Base-by-base conservation (phyloP, 805 yeast genomes). In the Saccharomycopsis fermentans region DNA sequence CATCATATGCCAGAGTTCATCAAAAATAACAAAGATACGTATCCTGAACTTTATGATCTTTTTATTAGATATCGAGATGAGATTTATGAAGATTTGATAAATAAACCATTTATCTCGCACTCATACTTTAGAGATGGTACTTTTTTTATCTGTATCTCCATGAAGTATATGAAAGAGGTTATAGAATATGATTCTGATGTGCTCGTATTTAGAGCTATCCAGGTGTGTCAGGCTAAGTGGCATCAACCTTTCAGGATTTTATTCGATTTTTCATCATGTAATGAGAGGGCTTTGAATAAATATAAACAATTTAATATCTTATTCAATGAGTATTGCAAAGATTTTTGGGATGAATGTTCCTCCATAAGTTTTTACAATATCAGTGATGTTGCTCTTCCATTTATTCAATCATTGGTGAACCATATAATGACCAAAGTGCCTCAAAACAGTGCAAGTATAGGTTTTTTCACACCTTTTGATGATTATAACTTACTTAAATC, bases 211-310 rank as follows among this genome's bases (percentile, higher is more conserved):
- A 77, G 84, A 60, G 64, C 84, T 6, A 76, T 87, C 57, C 91
- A 87, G 64, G 77, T 81, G 4, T 78, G 84, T n/a, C 78, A 85
- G 57, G 86, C 84, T 65, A 77, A 87, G 29, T 87, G 95, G 94
- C 81, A 83, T 21, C 77, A 80, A 35, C 81, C 81, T 60, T 87
- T 78, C 67, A 79, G 80, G 59, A 59, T 83, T 52, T 77, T 89
- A 6, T 64, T 81, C 59, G 96, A 90, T 68, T 82, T 87, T 63
- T 86, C 96, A 0, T 84, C 82, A 12, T 83, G 77, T 66, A 69
- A 73, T 29, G 72, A 34, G 17, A 21, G 27, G 19, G 17, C 19
- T 36, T 19, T 32, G 8, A 35, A 27, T 3, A 26, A 21, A 27
- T 55, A 55, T 24, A 21, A 16, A 6, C 47, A 56, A 19, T 58